phyloP scores from a whole-genome alignment of 495 filamentous ascomycete species.

The Trypethelium eluteriae region DNA sequence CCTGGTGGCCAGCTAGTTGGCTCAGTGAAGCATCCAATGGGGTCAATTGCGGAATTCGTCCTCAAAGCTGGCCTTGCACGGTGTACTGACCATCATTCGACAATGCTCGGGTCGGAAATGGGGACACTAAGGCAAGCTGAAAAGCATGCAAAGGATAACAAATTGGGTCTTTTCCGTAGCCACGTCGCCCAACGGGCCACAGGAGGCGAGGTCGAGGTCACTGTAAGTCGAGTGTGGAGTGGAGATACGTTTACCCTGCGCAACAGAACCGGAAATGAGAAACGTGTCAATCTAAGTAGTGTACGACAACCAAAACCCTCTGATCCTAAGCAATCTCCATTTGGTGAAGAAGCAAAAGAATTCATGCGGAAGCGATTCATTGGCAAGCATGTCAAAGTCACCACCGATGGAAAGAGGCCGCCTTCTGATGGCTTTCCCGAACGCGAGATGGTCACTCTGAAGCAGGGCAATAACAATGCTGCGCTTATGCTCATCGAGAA shows the following conservation, averaged over 20 bases:
- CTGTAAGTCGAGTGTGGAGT: constrained; percentile 74
- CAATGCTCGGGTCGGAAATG: constrained; percentile 81
- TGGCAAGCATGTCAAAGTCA: constrained; percentile 85
- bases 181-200: constrained; percentile 56
- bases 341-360: constrained; percentile 88
- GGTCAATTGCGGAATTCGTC: constrained; percentile 83
- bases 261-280: constrained; percentile 74
- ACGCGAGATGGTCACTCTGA: constrained; percentile 84
- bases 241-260: constrained; percentile 84
- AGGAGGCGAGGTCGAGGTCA: constrained; percentile 61
- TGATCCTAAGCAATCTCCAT: constrained; percentile 75
- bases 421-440: constrained; percentile 88
- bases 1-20: constrained; percentile 53
- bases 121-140: constrained; percentile 76
- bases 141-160: constrained; percentile 67
- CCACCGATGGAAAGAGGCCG: constrained; percentile 81
- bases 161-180: constrained; percentile 68
- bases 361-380: constrained; percentile 89
- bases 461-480: constrained; percentile 76
- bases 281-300: constrained; percentile 85
- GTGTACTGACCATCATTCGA: constrained; percentile 90
- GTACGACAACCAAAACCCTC: constrained; percentile 81
- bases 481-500: constrained; percentile 78
- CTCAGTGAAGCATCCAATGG: constrained; percentile 72
- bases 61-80: constrained; percentile 81